These are phyloP conservation scores for Aspergillus carlsbadensis DNA, from an alignment of 495 filamentous ascomycete genomes.

Conservation along the genomic window DNA sequence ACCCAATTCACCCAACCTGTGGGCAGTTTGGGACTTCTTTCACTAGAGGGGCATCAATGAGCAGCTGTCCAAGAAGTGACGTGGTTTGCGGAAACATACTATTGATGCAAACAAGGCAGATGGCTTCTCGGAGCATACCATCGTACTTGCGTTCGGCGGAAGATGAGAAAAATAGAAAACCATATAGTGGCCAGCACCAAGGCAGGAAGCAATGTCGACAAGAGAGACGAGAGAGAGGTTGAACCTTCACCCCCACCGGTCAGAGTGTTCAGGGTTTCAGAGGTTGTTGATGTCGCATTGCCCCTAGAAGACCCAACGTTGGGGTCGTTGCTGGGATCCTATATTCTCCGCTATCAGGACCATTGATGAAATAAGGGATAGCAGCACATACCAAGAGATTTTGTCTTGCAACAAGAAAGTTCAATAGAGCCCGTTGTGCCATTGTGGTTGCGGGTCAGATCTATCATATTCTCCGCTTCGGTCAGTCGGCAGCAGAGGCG, in stretches of 20 bases:
- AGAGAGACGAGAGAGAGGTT: constrained; percentile 52
- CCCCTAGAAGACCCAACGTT: constrained; percentile 45
- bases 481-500: not conserved
- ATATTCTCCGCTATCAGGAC: not conserved
- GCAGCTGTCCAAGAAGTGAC: not conserved
- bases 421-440: constrained; percentile 9
- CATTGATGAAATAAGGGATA: not conserved
- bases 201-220: constrained; percentile 72
- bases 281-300: constrained; percentile 39
- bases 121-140: constrained; percentile 85
- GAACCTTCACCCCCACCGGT: constrained; percentile 25
- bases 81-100: constrained; percentile 39
- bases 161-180: constrained; percentile 68
- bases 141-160: constrained; percentile 68
- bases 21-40: constrained; percentile 42
- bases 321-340: constrained; percentile 42
- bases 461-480: constrained; percentile 1
- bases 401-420: constrained; percentile 14
- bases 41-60: constrained; percentile 15
- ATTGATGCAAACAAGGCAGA: constrained; percentile 65
- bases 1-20: constrained; percentile 61
- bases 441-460: constrained; percentile 11
- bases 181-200: constrained; percentile 64
- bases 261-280: constrained; percentile 30
- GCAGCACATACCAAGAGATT: constrained; percentile 20